These are phyloP conservation scores for Micractinium sp. DNA, from an alignment of 139 green algal genomes.

Conservation along the genomic window DNA sequence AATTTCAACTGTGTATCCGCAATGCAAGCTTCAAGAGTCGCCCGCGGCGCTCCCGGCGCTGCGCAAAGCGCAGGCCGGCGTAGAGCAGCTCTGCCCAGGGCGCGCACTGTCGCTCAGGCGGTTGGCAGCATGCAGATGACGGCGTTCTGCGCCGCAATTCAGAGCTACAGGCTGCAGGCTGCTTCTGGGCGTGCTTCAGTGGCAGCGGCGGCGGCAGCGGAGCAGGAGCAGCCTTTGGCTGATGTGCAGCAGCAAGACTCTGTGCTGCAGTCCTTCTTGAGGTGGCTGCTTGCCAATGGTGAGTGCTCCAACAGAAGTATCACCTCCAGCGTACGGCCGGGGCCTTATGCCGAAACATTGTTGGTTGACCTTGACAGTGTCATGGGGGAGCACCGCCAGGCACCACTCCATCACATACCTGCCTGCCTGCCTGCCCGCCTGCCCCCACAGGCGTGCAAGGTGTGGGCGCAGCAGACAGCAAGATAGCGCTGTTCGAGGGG, in stretches of 20 bases:
- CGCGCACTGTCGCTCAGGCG: no score
- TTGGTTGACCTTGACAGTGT: not conserved
- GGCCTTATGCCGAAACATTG: not conserved
- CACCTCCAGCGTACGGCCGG: no score
- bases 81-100: not conserved
- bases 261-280: slow-evolving; percentile 25
- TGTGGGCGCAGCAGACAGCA: slow-evolving; percentile 57
- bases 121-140: no score
- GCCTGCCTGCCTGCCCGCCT: not conserved
- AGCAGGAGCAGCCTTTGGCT: not conserved
- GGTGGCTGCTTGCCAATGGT: slow-evolving; percentile 41
- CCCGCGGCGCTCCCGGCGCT: no score
- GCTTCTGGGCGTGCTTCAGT: not conserved
- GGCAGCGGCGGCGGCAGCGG: not conserved
- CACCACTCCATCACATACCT: not conserved
- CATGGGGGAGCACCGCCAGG: no score
- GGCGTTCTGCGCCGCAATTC: no score
- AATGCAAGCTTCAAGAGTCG: no score
- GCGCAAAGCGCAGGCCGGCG: not conserved
- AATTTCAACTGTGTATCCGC: no score
- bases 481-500: slow-evolving; percentile 57
- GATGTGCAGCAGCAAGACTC: slow-evolving; percentile 1
- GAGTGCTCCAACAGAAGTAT: not conserved
- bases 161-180: not conserved
- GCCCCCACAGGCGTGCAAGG: slow-evolving; percentile 47